Evolutionary conservation across 306 rosid species (phyloP).

Genomic region (Lablab purpureus): DNA sequence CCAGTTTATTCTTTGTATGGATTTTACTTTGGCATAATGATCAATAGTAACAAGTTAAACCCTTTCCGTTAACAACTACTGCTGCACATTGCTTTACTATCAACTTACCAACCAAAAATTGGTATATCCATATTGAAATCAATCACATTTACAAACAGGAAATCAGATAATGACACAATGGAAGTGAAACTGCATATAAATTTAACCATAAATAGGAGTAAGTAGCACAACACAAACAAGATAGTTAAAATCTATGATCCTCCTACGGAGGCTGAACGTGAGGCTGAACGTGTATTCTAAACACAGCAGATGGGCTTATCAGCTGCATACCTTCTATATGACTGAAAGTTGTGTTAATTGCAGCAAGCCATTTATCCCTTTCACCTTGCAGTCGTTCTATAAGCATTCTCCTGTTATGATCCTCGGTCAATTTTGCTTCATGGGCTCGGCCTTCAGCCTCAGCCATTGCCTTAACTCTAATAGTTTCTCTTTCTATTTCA

Average conservation of each 20-base stretch:
- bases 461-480: conserved; percentile 89
- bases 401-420: conserved; percentile 90
- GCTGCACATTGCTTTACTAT: background rate
- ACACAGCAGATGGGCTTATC: conserved; percentile 16
- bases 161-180: background rate
- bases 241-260: conserved; percentile 11
- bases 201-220: background rate
- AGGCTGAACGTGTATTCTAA: conserved; percentile 31
- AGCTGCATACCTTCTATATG: conserved; percentile 87
- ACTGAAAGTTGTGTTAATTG: conserved; percentile 89
- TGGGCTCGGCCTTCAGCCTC: conserved; percentile 94
- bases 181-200: background rate
- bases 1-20: background rate
- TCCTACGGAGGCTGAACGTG: conserved; percentile 26
- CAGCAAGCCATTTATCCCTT: conserved; percentile 98
- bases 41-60: conserved; percentile 4
- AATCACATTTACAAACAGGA: background rate
- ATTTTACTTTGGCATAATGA: background rate
- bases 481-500: conserved; percentile 92
- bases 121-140: background rate
- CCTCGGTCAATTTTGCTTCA: conserved; percentile 89
- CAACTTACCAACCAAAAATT: conserved; percentile 2
- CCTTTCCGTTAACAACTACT: background rate
- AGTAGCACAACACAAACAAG: background rate
- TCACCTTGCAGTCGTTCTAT: conserved; percentile 86